Conservation (phyloP, 768 basidiomycete species). For the Botryobasidium botryosum region DNA sequence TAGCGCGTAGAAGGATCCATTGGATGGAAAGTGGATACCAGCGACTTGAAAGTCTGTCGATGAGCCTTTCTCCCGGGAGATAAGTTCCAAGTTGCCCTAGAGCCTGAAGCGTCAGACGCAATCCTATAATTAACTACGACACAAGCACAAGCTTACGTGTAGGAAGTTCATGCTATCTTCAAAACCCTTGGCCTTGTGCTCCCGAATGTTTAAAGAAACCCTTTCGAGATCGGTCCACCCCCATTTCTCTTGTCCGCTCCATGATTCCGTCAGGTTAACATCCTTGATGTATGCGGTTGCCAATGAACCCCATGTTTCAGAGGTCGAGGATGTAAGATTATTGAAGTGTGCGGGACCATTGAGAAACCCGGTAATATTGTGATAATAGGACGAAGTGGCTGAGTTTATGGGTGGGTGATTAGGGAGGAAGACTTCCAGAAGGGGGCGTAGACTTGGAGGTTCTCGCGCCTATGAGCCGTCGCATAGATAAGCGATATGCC, state of each 20-base stretch:
- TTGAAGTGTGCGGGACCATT: slow-evolving; percentile 42
- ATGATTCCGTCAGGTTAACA: slow-evolving; percentile 29
- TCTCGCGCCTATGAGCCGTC: not conserved
- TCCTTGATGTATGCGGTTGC: slow-evolving; percentile 35
- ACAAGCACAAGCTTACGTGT: slow-evolving; percentile 1
- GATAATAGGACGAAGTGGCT: slow-evolving; percentile 38
- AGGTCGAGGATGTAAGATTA: slow-evolving; percentile 37
- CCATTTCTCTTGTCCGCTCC: slow-evolving; percentile 38
- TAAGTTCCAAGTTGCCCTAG: slow-evolving; percentile 60
- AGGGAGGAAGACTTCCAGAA: slow-evolving; percentile 35
- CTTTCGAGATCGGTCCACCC: slow-evolving; percentile 52
- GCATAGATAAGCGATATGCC: slow-evolving; percentile 3
- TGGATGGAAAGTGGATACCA: slow-evolving; percentile 55
- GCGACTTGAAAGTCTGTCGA: slow-evolving; percentile 56
- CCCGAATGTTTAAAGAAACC: slow-evolving; percentile 46
- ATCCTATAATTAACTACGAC: not conserved
- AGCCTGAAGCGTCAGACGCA: slow-evolving; percentile 4
- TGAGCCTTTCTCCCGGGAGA: slow-evolving; percentile 20
- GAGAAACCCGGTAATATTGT: slow-evolving; percentile 65
- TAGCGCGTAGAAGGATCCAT: slow-evolving; percentile 63
- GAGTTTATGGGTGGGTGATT: slow-evolving; percentile 31
- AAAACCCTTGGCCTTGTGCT: slow-evolving; percentile 30
- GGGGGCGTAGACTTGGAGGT: slow-evolving; percentile 20
- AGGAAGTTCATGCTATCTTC: slow-evolving; percentile 16
- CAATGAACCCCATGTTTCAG: slow-evolving; percentile 33